Conservation (phyloP, 768 basidiomycete genomes). For the Pleurotus citrinopileatus region DNA sequence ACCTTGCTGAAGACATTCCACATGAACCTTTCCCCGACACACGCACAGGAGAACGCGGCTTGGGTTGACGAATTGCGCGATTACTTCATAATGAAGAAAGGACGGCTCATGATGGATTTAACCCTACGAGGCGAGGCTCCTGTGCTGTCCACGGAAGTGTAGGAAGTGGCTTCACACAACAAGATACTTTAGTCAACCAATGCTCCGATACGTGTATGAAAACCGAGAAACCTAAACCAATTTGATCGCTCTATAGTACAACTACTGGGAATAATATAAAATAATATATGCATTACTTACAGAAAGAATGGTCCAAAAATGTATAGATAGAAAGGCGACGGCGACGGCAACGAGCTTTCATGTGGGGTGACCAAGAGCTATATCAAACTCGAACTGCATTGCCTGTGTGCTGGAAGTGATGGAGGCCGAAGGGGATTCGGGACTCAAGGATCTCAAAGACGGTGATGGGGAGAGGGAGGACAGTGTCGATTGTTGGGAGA, state of each 20-base stretch:
- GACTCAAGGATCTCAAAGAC: neutral
- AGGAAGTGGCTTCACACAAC: too few species aligned
- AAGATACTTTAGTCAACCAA: too few species aligned
- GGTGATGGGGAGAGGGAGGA: neutral
- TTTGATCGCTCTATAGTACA: slow-evolving; percentile 2
- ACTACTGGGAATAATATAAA: slow-evolving; percentile 1
- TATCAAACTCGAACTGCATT: too few species aligned
- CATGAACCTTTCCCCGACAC: slow-evolving; percentile 23
- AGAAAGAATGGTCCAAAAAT: neutral
- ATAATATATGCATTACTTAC: slow-evolving; percentile 5
- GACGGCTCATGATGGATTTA: slow-evolving; percentile 29
- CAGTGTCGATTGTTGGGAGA: too few species aligned
- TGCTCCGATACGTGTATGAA: too few species aligned
- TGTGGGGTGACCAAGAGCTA: too few species aligned
- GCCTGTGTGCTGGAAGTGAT: neutral
- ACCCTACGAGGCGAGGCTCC: slow-evolving; percentile 10
- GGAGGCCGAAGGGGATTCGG: neutral
- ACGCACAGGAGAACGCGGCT: slow-evolving; percentile 19
- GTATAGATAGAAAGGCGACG: slow-evolving; percentile 34
- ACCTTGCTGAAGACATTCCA: slow-evolving; percentile 37
- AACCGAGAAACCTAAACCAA: too few species aligned
- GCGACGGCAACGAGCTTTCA: too few species aligned
- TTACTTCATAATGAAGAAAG: slow-evolving; percentile 33
- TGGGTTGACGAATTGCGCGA: slow-evolving; percentile 35
- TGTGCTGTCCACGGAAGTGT: too few species aligned